Base-by-base conservation (phyloP, 2,329 filamentous ascomycete species). In the Stagonosporopsis vannaccii region DNA sequence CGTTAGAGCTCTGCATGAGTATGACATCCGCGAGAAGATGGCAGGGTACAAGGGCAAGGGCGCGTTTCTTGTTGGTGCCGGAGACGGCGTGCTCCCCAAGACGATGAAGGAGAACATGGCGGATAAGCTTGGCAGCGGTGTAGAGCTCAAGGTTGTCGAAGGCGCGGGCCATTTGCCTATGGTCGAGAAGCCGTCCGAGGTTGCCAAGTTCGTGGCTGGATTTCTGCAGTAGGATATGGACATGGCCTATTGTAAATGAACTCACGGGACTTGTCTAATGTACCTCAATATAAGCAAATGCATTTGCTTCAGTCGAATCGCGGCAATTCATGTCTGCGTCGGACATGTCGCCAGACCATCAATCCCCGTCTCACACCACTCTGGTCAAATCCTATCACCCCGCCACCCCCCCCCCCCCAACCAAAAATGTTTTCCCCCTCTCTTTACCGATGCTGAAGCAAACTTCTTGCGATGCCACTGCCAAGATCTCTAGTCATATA, bases 101-200 rank as follows among this genome's bases (percentile, higher is more conserved):
- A 89, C 88, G 4, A 96, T 96, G 91, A 86, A 88, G 50, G 86
- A 86, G 13, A 68, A 69, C n/a, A 91, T 93, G 82, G 85, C 82
- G 51, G 81, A 76, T 0, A 65, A 62, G 17, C 41, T 75, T 41
- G 74, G 72, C 0, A 59, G 56, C 13, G 74, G 88, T 0, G 83
- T 82, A 0, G 81, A 85, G 56, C 82, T 92, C 62, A 85, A 83
- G 71, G 75, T 90, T 54, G 84, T 96, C 9, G 84, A 90, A 0
- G 79, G 82, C 8, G 87, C 91, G 0, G 92, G 92, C 0, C 92
- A 96, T 78, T 76, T 96, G 68, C 92, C 92, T 0, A 96, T 96
- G 90, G 87, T 87, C 43, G 92, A 96, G 77, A 84, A 86, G 62
- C 87, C 90, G 0, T 77, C 80, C 53, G 86, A 82, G 4, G 92